phyloP scores from a whole-genome alignment of 2,329 filamentous ascomycete species.

The Stagonosporopsis tanaceti region DNA sequence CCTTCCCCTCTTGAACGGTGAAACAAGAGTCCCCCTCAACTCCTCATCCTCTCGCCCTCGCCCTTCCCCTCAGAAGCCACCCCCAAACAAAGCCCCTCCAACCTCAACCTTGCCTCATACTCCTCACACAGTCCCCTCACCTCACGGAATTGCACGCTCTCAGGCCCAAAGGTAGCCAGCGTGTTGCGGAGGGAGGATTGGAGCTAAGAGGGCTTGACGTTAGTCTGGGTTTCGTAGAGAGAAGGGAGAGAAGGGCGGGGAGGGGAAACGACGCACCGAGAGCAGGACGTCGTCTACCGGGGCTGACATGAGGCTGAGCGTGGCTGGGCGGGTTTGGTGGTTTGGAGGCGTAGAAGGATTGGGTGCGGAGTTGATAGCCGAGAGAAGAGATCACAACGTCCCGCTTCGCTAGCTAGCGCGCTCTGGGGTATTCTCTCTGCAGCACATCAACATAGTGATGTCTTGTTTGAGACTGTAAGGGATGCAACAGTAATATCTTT shows the following conservation, averaged over 20 bases:
- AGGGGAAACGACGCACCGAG: constrained; percentile 30
- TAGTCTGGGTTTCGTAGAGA: too few species aligned
- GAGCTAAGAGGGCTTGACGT: constrained; percentile 28
- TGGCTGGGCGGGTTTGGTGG: neutral
- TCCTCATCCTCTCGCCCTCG: too few species aligned
- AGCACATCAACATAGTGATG: too few species aligned
- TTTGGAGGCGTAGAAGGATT: too few species aligned
- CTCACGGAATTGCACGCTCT: constrained; percentile 40
- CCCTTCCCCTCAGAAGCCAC: too few species aligned
- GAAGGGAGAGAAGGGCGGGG: too few species aligned
- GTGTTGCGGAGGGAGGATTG: constrained; percentile 48
- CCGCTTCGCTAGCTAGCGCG: too few species aligned
- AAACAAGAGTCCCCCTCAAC: too few species aligned
- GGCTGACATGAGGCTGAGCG: constrained; percentile 27
- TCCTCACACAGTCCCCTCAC: constrained; percentile 46
- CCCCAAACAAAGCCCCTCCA: constrained; percentile 16
- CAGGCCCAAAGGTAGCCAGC: constrained; percentile 42
- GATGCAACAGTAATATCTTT: neutral
- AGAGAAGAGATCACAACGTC: neutral
- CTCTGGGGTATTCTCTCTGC: too few species aligned
- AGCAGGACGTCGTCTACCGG: constrained; percentile 39
- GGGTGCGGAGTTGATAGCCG: neutral
- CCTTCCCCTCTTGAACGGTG: too few species aligned
- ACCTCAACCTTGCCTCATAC: constrained; percentile 37
- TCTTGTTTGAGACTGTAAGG: too few species aligned